Base-by-base conservation (phyloP, 2,329 filamentous ascomycete genomes). In the Metarhizium brunneum region DNA sequence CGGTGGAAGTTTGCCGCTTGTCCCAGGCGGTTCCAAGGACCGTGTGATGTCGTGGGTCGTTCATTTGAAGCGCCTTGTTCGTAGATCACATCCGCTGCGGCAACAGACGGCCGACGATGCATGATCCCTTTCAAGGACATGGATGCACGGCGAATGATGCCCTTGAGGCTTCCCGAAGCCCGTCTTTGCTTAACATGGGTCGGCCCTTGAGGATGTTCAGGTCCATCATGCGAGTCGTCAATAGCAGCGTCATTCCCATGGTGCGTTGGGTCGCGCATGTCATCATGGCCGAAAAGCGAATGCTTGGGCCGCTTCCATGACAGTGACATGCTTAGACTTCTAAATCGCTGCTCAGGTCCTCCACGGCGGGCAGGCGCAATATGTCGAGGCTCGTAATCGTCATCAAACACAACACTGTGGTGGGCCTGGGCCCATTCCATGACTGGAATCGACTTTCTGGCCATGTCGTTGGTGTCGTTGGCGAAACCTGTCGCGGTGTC, bases 141-240 rank as follows among this genome's bases (percentile, higher is more conserved):
- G 3, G 81, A 84, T 0, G 81, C 81, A 10, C 81, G 72, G 29
- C 80, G 76, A 52, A 83, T 71, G 59, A 77, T 79, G 50, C 76
- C 74, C 64, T 76, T 80, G 56, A 83, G 65, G 50, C 70, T 69
- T 50, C 66, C 66, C 0, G 68, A 61, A 4, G 60, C 56, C 48
- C 63, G 62, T 14, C 62, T 60, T 30, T 61, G 57, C 18, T 68
- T 62, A 56, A 64, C 61, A 51, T 68, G 58, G 47, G 60, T 59
- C 18, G 57, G 57, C 20, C 63, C 60, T 16, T 58, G 54, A 32
- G 56, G 54, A 50, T 59, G 54, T n/a, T 65, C 64, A 47, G 64
- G 57, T 14, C 57, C 54, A 25, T 67, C 63, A 52, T 63, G 62
- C 2, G 61, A 57, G 40, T 71, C 67, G 55, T 73, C 69, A 50